phyloP scores from a whole-genome alignment of 768 basidiomycete species.

The Hydnomerulius pinastri region DNA sequence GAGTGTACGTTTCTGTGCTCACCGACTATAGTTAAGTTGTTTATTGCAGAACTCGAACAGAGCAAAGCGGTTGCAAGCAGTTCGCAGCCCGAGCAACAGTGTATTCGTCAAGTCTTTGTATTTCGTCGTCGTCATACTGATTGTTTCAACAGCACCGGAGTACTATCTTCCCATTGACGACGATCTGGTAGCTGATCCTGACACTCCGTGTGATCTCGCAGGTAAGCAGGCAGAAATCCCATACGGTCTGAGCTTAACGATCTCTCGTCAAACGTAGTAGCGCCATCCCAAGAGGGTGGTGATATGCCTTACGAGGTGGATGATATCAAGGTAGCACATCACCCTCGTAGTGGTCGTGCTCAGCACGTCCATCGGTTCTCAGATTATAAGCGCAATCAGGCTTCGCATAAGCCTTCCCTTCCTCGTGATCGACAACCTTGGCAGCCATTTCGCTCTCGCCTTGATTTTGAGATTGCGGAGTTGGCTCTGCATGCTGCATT shows the following conservation, averaged over 20 bases:
- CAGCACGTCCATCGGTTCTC: constrained; percentile 13
- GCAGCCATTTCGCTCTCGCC: constrained; percentile 27
- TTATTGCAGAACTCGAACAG: background rate
- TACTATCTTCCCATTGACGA: background rate
- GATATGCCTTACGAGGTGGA: too few species aligned
- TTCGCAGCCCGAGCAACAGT: background rate
- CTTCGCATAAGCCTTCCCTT: background rate
- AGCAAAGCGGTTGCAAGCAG: background rate
- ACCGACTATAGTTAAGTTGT: background rate
- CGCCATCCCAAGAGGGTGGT: too few species aligned
- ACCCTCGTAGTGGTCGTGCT: constrained; percentile 17
- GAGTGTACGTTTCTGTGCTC: background rate
- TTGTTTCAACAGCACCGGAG: background rate
- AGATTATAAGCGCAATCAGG: constrained; percentile 7
- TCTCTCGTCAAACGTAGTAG: too few species aligned
- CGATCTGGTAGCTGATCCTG: background rate
- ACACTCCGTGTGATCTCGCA: background rate
- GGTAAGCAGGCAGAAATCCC: background rate
- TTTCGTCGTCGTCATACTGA: background rate
- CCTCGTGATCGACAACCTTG: constrained; percentile 25
- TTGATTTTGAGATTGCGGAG: constrained; percentile 34
- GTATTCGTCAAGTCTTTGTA: background rate
- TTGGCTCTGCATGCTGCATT: constrained; percentile 22
- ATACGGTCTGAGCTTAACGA: too few species aligned
- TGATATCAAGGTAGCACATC: constrained; percentile 26